Percentiles rank a stretch among this genome's conserved stretches.
phyloP scores from a whole-genome alignment of 495 filamentous ascomycete species.

The Penicillium egyptiacum region DNA sequence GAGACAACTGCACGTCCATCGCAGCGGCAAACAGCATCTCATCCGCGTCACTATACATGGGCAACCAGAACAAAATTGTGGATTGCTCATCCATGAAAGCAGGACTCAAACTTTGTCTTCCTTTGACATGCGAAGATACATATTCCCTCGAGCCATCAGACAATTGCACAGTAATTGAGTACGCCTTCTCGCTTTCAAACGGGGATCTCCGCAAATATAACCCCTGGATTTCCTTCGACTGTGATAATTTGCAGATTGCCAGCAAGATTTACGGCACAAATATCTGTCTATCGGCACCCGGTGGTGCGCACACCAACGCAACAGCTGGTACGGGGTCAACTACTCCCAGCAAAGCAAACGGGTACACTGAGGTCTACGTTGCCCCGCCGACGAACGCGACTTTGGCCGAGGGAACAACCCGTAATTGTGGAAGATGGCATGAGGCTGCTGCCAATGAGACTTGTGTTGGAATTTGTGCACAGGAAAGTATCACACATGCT shows the following conservation, averaged over 20 bases:
- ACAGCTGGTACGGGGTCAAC: too few relatives aligned
- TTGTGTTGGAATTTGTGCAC: slow-evolving; percentile 16
- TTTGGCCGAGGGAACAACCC: slow-evolving; percentile 20
- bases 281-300: slow-evolving; percentile 10
- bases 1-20: slow-evolving; percentile 1
- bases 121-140: not conserved
- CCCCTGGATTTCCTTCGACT: slow-evolving; percentile 11
- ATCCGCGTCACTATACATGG: not conserved
- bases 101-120: not conserved
- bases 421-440: slow-evolving; percentile 21
- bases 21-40: not conserved
- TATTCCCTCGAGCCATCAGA: slow-evolving; percentile 1
- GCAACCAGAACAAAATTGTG: not conserved
- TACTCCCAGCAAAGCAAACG: too few relatives aligned
- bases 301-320: not conserved
- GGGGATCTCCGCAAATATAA: slow-evolving; percentile 14
- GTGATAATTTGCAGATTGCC: slow-evolving; percentile 8
- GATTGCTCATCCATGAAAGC: not conserved
- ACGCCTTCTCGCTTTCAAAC: slow-evolving; percentile 23
- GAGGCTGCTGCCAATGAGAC: slow-evolving; percentile 8
- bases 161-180: not conserved
- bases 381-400: slow-evolving; percentile 5
- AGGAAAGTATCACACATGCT: slow-evolving; percentile 8
- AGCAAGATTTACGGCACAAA: slow-evolving; percentile 6
- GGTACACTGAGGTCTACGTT: too few relatives aligned